Base-by-base conservation (phyloP, 2,329 filamentous ascomycete species). In the Penicillium sp. region DNA sequence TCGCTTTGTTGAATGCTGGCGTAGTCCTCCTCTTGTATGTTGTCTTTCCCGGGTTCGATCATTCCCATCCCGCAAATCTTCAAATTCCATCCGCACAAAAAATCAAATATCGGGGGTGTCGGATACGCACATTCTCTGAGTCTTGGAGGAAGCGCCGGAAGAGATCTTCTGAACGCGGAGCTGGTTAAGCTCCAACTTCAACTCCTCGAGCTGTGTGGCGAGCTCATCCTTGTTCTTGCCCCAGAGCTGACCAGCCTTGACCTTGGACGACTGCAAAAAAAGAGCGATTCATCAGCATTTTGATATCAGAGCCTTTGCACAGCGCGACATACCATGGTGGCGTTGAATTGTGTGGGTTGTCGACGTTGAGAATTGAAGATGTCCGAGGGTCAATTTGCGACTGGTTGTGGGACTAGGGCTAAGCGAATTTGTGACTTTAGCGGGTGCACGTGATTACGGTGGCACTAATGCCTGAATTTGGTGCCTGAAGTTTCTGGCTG, bases 181-280 rank as follows among this genome's bases (percentile, higher is more conserved):
- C 84, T 93, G 89, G 77, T 91, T 90, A 72, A 99, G 88, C 86
- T 99, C 96, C 68, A 89, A 87, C 90, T 97, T 96, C 79, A 96
- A 85, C 82, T 96, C 92, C 74, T 87, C 88, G 77, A 97, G 88
- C 82, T 96, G 92, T 87, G 94, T 96, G 78, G 87, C 86, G 81
- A 99, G 86, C 76, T 99, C 96, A 78, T 96, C 91, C 89, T 97
- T 97, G 89, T 86, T 93, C 91, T 99, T 99, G 84, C 87, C 88
- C 94, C 94, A 97, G 82, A 99, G 91, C 83, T 90, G 86, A 83
- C 86, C 87, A 81, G 93, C 88, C 90, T 97, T 97, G 83, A 99
- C 91, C 87, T 87, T 87, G 72, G 80, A 81, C 79, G 85, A 87
- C 83, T 86, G 71, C 51, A 68, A 61, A 55, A 61, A 59, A 62